phyloP scores from a whole-genome alignment of 2,329 filamentous ascomycete species.

The Talaromyces sp. region DNA sequence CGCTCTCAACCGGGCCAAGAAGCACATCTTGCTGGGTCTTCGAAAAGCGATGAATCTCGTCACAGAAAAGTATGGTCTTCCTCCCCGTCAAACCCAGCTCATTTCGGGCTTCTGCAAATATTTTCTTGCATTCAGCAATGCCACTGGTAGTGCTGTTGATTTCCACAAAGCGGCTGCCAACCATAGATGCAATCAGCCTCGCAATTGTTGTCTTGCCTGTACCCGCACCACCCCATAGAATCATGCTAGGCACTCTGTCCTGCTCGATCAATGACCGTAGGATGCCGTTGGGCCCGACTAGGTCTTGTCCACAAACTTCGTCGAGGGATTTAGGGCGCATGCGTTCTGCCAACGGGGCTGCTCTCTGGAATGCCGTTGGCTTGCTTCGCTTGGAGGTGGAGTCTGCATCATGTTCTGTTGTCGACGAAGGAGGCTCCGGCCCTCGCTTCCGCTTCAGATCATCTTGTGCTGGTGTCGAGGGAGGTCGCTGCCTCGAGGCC shows the following conservation, averaged over 20 bases:
- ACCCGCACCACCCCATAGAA: conserved; percentile 63
- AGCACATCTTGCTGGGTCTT: conserved; percentile 96
- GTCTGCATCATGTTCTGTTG: conserved; percentile 37
- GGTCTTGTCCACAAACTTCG: conserved; percentile 83
- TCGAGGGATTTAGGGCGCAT: conserved; percentile 84
- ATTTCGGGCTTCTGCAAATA: conserved; percentile 77
- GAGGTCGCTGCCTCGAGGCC: conserved; percentile 29
- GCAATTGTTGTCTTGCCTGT: conserved; percentile 66
- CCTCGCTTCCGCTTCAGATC: conserved; percentile 21
- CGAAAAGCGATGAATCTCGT: conserved; percentile 89
- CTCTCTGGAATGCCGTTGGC: conserved; percentile 57
- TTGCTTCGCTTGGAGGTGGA: conserved; percentile 59
- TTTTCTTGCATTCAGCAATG: conserved; percentile 84
- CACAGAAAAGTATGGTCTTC: conserved; percentile 94
- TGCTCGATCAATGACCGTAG: conserved; percentile 80
- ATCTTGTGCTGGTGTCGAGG: conserved; percentile 22
- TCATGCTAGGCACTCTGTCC: conserved; percentile 86
- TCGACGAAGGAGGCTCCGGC: conserved; percentile 16
- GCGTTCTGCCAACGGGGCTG: conserved; percentile 83
- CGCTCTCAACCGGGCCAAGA: conserved; percentile 82
- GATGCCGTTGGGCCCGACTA: conserved; percentile 80
- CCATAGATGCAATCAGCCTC: conserved; percentile 75
- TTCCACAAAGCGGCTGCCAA: conserved; percentile 83
- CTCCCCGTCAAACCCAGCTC: conserved; percentile 76
- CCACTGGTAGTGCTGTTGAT: conserved; percentile 90